phyloP scores from a whole-genome alignment of 306 rosid genomes.

The Glycine soja region DNA sequence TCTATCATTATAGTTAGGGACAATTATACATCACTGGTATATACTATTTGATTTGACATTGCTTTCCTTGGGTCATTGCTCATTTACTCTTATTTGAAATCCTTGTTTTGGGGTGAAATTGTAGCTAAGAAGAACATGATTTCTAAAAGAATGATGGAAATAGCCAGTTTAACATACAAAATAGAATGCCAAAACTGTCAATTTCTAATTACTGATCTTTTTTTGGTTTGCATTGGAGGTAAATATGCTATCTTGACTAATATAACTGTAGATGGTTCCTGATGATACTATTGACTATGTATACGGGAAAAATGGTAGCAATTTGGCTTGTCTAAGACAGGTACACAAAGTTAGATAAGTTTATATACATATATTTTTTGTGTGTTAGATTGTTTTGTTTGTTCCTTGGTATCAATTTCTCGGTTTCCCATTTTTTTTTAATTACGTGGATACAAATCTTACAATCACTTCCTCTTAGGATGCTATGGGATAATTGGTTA shows the following conservation, averaged over 20 bases:
- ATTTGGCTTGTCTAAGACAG: conserved; percentile 90
- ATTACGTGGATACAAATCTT: too few species aligned
- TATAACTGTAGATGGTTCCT: conserved; percentile 93
- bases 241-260: conserved; percentile 92
- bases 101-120: conserved; percentile 15
- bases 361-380: neutral
- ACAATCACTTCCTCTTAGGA: too few species aligned
- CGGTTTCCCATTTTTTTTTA: too few species aligned
- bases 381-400: too few species aligned
- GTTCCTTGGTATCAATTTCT: too few species aligned
- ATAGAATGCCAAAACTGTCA: conserved; percentile 8
- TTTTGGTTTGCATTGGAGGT: conserved; percentile 68
- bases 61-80: conserved; percentile 16
- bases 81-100: conserved; percentile 37
- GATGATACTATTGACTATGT: conserved; percentile 81
- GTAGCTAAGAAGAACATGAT: conserved; percentile 10
- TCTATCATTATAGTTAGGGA: neutral
- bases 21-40: conserved; percentile 6
- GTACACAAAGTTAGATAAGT: conserved; percentile 46
- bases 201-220: conserved; percentile 29
- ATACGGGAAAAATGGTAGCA: conserved; percentile 90
- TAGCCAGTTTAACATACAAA: conserved; percentile 13
- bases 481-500: too few species aligned
- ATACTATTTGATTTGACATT: conserved; percentile 26
- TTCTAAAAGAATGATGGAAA: conserved; percentile 37